phyloP scores from a whole-genome alignment of 768 basidiomycete species.

The Hypholoma sublateritium region DNA sequence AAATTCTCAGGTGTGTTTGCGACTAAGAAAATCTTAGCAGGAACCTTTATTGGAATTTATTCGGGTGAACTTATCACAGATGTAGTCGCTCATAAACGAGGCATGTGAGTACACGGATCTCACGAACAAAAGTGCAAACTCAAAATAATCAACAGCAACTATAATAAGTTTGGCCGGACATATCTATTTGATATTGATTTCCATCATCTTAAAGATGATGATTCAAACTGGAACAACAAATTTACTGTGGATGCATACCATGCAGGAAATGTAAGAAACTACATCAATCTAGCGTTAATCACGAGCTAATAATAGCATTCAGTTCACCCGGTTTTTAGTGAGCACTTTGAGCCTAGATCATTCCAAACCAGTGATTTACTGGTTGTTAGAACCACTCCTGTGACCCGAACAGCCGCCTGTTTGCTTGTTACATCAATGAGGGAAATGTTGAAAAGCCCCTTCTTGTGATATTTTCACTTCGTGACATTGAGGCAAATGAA shows the following conservation, averaged over 20 bases:
- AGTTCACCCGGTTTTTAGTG: slow-evolving; percentile 93
- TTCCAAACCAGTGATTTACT: neutral
- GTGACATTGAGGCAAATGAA: slow-evolving; percentile 62
- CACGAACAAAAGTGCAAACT: neutral
- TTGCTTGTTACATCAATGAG: slow-evolving; percentile 80
- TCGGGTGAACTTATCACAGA: slow-evolving; percentile 81
- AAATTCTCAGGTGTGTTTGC: slow-evolving; percentile 64
- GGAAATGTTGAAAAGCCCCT: slow-evolving; percentile 68
- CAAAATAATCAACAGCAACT: slow-evolving; percentile 44
- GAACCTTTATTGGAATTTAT: slow-evolving; percentile 82
- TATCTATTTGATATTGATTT: slow-evolving; percentile 87
- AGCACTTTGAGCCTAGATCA: slow-evolving; percentile 20
- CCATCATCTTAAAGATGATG: slow-evolving; percentile 50
- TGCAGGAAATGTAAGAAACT: slow-evolving; percentile 67
- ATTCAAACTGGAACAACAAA: slow-evolving; percentile 36
- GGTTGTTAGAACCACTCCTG: slow-evolving; percentile 81
- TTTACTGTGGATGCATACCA: slow-evolving; percentile 88
- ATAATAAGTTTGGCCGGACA: slow-evolving; percentile 71
- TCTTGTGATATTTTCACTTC: slow-evolving; percentile 62
- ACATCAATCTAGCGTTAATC: neutral
- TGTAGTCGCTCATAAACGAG: slow-evolving; percentile 63
- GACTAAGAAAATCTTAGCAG: slow-evolving; percentile 58
- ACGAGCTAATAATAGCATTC: neutral
- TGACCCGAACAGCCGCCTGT: slow-evolving; percentile 76
- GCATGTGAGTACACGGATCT: slow-evolving; percentile 45